These are phyloP conservation scores for Cyberlindnera meyerae DNA, from an alignment of 805 yeast genomes.

Conservation along the genomic window DNA sequence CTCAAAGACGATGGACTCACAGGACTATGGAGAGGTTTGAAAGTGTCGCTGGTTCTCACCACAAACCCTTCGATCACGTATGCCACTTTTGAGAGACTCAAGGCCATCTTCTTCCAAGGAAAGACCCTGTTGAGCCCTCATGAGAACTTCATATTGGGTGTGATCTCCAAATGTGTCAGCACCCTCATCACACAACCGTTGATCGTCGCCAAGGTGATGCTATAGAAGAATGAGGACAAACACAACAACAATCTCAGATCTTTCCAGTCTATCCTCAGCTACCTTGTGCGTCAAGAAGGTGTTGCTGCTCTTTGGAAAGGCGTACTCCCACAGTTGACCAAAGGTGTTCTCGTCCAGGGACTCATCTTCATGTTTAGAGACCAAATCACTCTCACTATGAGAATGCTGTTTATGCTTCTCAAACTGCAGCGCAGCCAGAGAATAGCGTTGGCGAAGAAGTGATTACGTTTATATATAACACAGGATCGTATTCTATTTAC, in stretches of 20 bases:
- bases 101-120: conserved; percentile 36
- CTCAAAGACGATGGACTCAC: conserved; percentile 56
- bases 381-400: conserved; percentile 23
- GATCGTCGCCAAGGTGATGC: conserved; percentile 78
- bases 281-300: conserved; percentile 63
- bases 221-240: conserved; percentile 46
- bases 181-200: conserved; percentile 79
- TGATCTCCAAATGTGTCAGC: conserved; percentile 75
- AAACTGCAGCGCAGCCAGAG: conserved; percentile 9
- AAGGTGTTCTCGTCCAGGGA: conserved; percentile 84
- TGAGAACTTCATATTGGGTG: conserved; percentile 69
- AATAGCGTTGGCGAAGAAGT: background rate
- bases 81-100: conserved; percentile 70
- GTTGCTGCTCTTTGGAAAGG: conserved; percentile 71
- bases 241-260: conserved; percentile 43
- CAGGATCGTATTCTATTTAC: no score
- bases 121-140: conserved; percentile 45
- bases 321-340: conserved; percentile 68
- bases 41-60: conserved; percentile 73
- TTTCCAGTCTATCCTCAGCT: conserved; percentile 59
- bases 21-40: conserved; percentile 81
- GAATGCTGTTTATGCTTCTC: conserved; percentile 17
- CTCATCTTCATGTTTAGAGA: conserved; percentile 67
- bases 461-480: no score
- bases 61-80: conserved; percentile 84